phyloP scores from a whole-genome alignment of 1,139 yeast genomes.

The Hansenula sp. region DNA sequence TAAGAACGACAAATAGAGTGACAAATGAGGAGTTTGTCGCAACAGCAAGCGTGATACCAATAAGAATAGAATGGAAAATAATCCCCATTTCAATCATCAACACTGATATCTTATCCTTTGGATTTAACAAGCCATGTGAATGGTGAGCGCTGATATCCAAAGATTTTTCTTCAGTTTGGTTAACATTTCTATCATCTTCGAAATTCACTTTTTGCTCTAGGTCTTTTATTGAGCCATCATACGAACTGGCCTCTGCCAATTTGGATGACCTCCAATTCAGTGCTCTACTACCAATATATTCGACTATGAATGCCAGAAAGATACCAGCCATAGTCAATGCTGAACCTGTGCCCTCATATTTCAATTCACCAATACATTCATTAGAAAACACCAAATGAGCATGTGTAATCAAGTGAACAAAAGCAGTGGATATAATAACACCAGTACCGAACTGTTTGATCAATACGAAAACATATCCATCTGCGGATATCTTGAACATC shows the following conservation, averaged over 20 bases:
- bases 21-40: slow-evolving; percentile 1
- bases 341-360: slow-evolving; percentile 1
- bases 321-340: slow-evolving; percentile 4
- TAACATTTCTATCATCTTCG: too few species aligned
- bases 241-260: too few species aligned
- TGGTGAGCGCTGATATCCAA: neutral
- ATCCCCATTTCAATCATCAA: slow-evolving; percentile 3
- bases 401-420: slow-evolving; percentile 3
- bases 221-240: too few species aligned
- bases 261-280: slow-evolving; percentile 1
- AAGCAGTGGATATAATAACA: slow-evolving; percentile 3
- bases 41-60: slow-evolving; percentile 3
- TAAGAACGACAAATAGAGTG: slow-evolving; percentile 1
- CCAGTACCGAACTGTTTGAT: slow-evolving; percentile 10
- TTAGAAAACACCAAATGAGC: slow-evolving; percentile 1
- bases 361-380: neutral
- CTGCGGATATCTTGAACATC: slow-evolving; percentile 8
- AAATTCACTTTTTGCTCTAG: too few species aligned
- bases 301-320: slow-evolving; percentile 2
- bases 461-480: neutral
- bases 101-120: slow-evolving; percentile 1
- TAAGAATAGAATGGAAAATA: slow-evolving; percentile 1
- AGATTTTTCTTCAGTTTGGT: neutral
- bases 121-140: slow-evolving; percentile 1
- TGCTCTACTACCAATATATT: slow-evolving; percentile 1